These are phyloP conservation scores for Suillus sp. DNA, from an alignment of 768 basidiomycete genomes.

Conservation along the genomic window DNA sequence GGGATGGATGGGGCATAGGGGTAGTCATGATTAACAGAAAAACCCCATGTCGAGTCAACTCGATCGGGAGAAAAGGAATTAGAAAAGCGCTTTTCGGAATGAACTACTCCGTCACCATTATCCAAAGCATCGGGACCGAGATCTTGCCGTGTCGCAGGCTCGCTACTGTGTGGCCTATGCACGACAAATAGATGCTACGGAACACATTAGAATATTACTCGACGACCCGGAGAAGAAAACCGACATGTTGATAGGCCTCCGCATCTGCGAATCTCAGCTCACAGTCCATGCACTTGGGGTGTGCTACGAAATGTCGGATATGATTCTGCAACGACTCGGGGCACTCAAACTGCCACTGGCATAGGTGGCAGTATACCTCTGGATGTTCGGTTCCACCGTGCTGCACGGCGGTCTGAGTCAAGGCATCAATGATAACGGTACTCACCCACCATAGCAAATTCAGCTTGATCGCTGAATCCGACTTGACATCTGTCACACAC, in stretches of 20 bases:
- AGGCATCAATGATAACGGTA: constrained; percentile 2
- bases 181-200: constrained; percentile 30
- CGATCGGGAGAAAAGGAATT: constrained; percentile 17
- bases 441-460: constrained; percentile 31
- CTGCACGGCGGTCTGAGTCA: constrained; percentile 23
- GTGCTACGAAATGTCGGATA: constrained; percentile 42
- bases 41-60: constrained; percentile 28
- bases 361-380: constrained; percentile 37
- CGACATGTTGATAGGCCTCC: constrained; percentile 39
- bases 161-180: constrained; percentile 23
- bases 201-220: constrained; percentile 5
- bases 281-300: constrained; percentile 49
- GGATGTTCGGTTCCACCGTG: constrained; percentile 35
- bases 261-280: constrained; percentile 44
- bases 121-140: constrained; percentile 6
- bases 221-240: constrained; percentile 11
- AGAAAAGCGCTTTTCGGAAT: constrained; percentile 4
- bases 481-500: constrained; percentile 29
- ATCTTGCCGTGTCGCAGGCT: constrained; percentile 3
- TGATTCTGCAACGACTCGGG: constrained; percentile 41
- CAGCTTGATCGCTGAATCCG: constrained; percentile 30
- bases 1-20: constrained; percentile 33
- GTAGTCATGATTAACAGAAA: constrained; percentile 20
- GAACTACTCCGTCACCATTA: neutral
- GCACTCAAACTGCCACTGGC: constrained; percentile 43